These are phyloP conservation scores for Penicillium diatomitis DNA, from an alignment of 495 filamentous ascomycete genomes.

Conservation along the genomic window DNA sequence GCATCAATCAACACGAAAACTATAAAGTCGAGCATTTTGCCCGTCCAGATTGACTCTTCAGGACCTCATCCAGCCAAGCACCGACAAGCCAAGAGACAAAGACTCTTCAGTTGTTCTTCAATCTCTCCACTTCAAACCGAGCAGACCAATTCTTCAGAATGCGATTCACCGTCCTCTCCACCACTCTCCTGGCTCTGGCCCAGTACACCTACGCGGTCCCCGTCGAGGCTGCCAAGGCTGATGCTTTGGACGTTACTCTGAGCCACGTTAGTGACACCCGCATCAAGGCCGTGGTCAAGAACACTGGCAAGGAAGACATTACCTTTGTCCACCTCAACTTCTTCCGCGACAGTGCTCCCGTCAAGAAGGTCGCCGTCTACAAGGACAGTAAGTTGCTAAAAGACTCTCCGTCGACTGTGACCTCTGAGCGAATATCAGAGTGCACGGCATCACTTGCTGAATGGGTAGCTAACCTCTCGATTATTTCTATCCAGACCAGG, in stretches of 20 bases:
- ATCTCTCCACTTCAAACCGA: too few relatives aligned
- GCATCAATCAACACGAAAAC: background rate
- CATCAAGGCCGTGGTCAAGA: constrained; percentile 53
- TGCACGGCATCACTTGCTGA: too few relatives aligned
- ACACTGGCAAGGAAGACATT: constrained; percentile 44
- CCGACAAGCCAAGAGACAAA: too few relatives aligned
- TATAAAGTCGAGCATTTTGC: constrained; percentile 2
- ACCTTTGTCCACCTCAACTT: constrained; percentile 55
- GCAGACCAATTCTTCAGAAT: constrained; percentile 2
- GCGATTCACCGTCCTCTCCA: constrained; percentile 10
- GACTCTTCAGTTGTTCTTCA: too few relatives aligned
- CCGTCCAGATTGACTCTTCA: background rate
- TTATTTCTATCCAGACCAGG: constrained; percentile 22
- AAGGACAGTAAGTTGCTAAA: constrained; percentile 28
- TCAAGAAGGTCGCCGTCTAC: constrained; percentile 53
- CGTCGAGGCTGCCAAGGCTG: constrained; percentile 30
- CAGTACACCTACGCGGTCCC: constrained; percentile 32
- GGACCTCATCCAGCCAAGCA: too few relatives aligned
- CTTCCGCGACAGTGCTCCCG: constrained; percentile 46
- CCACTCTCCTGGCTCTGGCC: constrained; percentile 31
- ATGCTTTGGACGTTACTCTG: constrained; percentile 44
- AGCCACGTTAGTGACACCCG: constrained; percentile 44
- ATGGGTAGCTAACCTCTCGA: background rate
- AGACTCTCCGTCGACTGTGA: too few relatives aligned
- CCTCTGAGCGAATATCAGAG: too few relatives aligned